A percentile compares a stretch with the other conserved stretches of the same genome.
phyloP scores from a whole-genome alignment of 345 rosid species.

The Mallotus nudiflorus region DNA sequence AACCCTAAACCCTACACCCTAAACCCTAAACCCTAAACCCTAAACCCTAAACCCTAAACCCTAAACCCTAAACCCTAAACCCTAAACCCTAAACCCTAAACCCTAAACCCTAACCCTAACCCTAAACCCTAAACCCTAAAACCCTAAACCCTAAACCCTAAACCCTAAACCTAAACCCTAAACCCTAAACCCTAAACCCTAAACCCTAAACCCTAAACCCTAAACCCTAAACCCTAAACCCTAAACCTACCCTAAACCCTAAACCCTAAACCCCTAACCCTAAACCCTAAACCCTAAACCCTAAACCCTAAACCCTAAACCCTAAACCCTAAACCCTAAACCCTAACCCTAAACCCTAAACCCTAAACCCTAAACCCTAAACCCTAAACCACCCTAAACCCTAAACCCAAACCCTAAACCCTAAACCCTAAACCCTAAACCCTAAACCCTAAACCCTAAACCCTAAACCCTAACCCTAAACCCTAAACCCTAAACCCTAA shows the following conservation, averaged over 20 bases:
- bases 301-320: constrained; percentile 1
- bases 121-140: constrained; percentile 9
- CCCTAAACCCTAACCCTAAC: background rate
- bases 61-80: constrained; percentile 8
- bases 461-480: constrained; percentile 10
- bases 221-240: constrained; percentile 7
- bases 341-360: constrained; percentile 10
- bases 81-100: constrained; percentile 7
- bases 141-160: background rate
- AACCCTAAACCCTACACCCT: constrained; percentile 7
- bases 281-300: constrained; percentile 2
- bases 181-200: constrained; percentile 14
- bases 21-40: constrained; percentile 5
- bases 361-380: constrained; percentile 9
- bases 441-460: too few species aligned
- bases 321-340: constrained; percentile 11
- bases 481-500: constrained; percentile 19
- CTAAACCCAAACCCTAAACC: constrained; percentile 17
- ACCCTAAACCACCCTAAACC: too few species aligned
- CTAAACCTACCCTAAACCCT: constrained; percentile 1
- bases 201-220: constrained; percentile 13
- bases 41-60: constrained; percentile 2
- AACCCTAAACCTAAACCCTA: background rate
- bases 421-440: constrained; percentile 12
- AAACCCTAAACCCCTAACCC: constrained; percentile 6